Conservation (phyloP, 805 yeast species). For the Kodamaea lidongshanica region DNA sequence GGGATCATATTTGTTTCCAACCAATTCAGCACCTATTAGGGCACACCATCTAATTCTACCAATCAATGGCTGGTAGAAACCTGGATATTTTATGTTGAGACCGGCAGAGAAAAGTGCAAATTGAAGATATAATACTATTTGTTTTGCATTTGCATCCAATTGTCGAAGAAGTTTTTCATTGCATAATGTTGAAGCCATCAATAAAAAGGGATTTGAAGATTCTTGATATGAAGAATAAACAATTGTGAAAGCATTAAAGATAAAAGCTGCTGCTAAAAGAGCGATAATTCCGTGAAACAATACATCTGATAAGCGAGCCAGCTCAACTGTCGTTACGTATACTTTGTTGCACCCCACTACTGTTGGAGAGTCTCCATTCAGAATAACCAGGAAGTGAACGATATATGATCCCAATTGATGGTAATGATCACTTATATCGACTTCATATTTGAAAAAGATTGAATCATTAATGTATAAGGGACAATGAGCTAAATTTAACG, state of each 20-base stretch:
- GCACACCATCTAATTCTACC: conserved; percentile 51
- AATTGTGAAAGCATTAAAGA: conserved; percentile 35
- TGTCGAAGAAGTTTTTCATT: conserved; percentile 51
- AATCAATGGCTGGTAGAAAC: conserved; percentile 52
- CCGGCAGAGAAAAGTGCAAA: conserved; percentile 54
- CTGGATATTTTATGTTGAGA: conserved; percentile 53
- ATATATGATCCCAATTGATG: conserved; percentile 43
- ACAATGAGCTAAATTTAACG: too few relatives aligned
- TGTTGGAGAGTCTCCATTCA: conserved; percentile 26
- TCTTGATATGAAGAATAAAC: conserved; percentile 55
- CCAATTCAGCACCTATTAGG: conserved; percentile 32
- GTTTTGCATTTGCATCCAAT: conserved; percentile 47
- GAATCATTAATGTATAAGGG: conserved; percentile 35
- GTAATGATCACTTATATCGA: conserved; percentile 32
- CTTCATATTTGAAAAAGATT: conserved; percentile 32
- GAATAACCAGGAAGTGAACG: conserved; percentile 35
- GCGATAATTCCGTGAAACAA: conserved; percentile 34
- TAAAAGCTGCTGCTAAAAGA: conserved; percentile 36
- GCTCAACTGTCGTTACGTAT: conserved; percentile 43
- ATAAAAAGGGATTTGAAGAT: conserved; percentile 46
- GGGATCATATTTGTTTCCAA: conserved; percentile 9
- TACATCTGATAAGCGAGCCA: conserved; percentile 23
- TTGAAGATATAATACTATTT: conserved; percentile 49
- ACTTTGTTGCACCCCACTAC: conserved; percentile 43
- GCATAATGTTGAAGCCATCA: conserved; percentile 52